Conservation (phyloP, 2,329 filamentous ascomycete species). For the Alternaria longipes region DNA sequence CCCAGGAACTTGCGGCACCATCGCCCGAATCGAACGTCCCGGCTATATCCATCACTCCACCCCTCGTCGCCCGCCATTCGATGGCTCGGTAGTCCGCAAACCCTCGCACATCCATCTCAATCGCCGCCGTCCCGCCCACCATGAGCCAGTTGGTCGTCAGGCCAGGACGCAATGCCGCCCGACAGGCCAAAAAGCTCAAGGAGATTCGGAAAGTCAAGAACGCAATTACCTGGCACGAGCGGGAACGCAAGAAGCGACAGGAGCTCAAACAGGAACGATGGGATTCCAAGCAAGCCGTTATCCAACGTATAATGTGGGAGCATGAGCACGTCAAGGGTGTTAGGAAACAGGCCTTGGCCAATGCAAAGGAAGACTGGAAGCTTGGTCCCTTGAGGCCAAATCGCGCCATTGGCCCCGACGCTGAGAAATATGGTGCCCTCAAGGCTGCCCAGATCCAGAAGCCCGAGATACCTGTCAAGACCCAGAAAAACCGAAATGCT, state of each 20-base stretch:
- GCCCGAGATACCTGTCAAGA: conserved; percentile 52
- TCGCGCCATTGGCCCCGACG: conserved; percentile 70
- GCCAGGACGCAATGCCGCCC: conserved; percentile 37
- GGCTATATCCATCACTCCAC: neutral
- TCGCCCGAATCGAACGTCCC: neutral
- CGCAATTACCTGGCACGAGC: conserved; percentile 45
- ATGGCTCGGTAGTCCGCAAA: conserved; percentile 43
- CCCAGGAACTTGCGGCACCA: neutral
- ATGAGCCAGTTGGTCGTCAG: conserved; percentile 39
- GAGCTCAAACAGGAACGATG: conserved; percentile 38
- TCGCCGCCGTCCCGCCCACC: conserved; percentile 63
- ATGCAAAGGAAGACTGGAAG: conserved; percentile 78
- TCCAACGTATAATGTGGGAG: conserved; percentile 32
- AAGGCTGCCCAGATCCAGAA: conserved; percentile 37
- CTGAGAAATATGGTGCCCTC: conserved; percentile 69
- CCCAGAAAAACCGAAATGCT: conserved; percentile 36
- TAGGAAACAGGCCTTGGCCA: conserved; percentile 61
- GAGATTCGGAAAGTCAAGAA: conserved; percentile 56
- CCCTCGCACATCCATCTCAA: conserved; percentile 17
- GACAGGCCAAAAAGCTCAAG: conserved; percentile 43
- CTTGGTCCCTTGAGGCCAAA: conserved; percentile 81
- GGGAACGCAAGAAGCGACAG: conserved; percentile 36
- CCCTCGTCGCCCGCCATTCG: conserved; percentile 10
- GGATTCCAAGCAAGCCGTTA: conserved; percentile 38
- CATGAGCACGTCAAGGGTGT: conserved; percentile 35